Conservation (phyloP, 164 flowering plant species). For the Umbilicus rupestris region DNA sequence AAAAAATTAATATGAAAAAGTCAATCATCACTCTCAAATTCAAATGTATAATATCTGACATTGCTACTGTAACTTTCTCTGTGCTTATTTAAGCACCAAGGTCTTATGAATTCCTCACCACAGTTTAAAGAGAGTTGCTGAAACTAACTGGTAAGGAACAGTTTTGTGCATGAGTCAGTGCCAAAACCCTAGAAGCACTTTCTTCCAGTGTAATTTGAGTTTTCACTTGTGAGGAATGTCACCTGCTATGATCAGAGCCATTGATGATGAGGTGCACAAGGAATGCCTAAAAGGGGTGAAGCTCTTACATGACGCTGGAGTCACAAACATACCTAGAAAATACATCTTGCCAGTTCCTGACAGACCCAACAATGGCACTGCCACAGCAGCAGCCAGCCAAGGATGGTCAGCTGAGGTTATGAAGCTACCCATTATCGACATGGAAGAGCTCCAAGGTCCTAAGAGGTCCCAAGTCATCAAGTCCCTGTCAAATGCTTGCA, state of each 20-base stretch:
- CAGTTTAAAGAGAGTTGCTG: too few relatives aligned
- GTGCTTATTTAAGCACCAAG: constrained; percentile 1
- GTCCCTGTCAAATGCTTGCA: constrained; percentile 56
- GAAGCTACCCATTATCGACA: constrained; percentile 61
- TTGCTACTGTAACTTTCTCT: not conserved
- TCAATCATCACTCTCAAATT: too few relatives aligned
- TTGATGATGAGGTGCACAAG: constrained; percentile 14
- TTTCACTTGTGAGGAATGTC: constrained; percentile 7
- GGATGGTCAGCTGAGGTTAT: constrained; percentile 12
- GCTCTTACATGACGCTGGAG: constrained; percentile 48
- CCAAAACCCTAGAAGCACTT: not conserved
- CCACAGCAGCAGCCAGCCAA: not conserved
- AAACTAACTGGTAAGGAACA: too few relatives aligned
- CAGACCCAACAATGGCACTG: constrained; percentile 41
- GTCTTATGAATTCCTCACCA: not conserved
- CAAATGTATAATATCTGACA: not conserved
- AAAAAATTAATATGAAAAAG: too few relatives aligned
- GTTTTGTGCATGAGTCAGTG: too few relatives aligned
- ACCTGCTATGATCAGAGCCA: not conserved
- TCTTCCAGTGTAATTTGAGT: too few relatives aligned
- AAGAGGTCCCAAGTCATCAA: constrained; percentile 40
- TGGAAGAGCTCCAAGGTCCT: constrained; percentile 48
- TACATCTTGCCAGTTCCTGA: constrained; percentile 57
- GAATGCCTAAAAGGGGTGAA: constrained; percentile 73
- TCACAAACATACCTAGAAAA: constrained; percentile 53